These are phyloP conservation scores for Rubia peregrina DNA, from an alignment of 305 asterid genomes.

Conservation along the genomic window DNA sequence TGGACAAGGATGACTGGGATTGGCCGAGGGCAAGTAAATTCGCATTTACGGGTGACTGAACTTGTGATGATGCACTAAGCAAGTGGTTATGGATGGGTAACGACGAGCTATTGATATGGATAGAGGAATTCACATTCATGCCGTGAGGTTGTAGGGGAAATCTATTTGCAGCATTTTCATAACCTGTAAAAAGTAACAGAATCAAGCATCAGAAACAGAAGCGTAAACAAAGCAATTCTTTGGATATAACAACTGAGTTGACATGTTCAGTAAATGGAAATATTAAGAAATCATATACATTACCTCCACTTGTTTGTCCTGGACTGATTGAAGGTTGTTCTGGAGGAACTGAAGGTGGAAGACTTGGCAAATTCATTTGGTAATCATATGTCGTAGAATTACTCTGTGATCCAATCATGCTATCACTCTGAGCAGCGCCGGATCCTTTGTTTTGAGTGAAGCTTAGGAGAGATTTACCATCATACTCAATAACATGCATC, in stretches of 20 bases:
- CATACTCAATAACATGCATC: constrained; percentile 36
- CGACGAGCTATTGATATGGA: constrained; percentile 39
- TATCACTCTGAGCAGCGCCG: constrained; percentile 37
- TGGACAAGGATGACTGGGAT: constrained; percentile 44
- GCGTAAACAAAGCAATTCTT: neutral
- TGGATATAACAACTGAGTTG: neutral
- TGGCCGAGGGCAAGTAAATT: constrained; percentile 63
- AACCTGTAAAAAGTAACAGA: constrained; percentile 40
- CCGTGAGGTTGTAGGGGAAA: constrained; percentile 42
- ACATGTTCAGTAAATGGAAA: neutral
- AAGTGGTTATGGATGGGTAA: constrained; percentile 42
- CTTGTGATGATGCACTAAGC: constrained; percentile 37
- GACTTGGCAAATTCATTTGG: constrained; percentile 46
- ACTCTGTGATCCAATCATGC: constrained; percentile 36
- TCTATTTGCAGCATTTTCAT: constrained; percentile 38
- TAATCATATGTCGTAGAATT: constrained; percentile 42
- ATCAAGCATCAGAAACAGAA: constrained; percentile 13
- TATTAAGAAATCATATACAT: neutral
- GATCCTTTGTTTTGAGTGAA: constrained; percentile 41
- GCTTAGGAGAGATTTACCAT: constrained; percentile 49
- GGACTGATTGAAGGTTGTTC: constrained; percentile 47
- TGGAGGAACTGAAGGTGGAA: constrained; percentile 47
- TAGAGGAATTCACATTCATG: constrained; percentile 44
- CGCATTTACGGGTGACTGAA: constrained; percentile 40
- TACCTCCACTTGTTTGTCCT: constrained; percentile 64